A percentile compares a stretch with the other conserved stretches of the same genome.
phyloP scores from a whole-genome alignment of 768 basidiomycete species.

The Tricholoma bakamatsutake region DNA sequence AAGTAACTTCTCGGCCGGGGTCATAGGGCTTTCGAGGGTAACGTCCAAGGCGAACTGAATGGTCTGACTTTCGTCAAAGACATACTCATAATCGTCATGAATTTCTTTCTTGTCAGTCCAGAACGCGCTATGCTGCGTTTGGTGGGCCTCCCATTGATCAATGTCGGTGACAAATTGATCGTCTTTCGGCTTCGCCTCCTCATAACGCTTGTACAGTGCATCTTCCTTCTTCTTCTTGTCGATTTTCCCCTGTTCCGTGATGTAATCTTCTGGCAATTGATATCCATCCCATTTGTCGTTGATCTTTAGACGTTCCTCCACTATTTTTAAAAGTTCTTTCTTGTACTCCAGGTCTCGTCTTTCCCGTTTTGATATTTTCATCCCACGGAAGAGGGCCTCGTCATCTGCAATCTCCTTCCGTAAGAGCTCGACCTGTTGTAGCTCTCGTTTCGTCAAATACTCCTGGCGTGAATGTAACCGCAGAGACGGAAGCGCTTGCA shows the following conservation, averaged over 20 bases:
- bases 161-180: constrained; percentile 95
- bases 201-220: constrained; percentile 89
- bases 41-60: constrained; percentile 92
- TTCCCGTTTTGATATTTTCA: constrained; percentile 86
- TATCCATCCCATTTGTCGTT: constrained; percentile 97
- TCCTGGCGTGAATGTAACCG: constrained; percentile 90
- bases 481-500: constrained; percentile 57
- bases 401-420: constrained; percentile 93
- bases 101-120: constrained; percentile 79
- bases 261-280: constrained; percentile 93
- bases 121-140: constrained; percentile 86
- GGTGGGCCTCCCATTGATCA: constrained; percentile 95
- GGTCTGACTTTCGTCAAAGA: constrained; percentile 96
- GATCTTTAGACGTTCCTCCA: constrained; percentile 91
- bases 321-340: constrained; percentile 86
- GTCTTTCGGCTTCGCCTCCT: constrained; percentile 87
- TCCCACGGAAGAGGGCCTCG: constrained; percentile 83
- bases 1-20: constrained; percentile 78
- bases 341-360: constrained; percentile 78
- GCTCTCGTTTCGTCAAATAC: constrained; percentile 94
- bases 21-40: constrained; percentile 53
- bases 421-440: constrained; percentile 91
- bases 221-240: constrained; percentile 95
- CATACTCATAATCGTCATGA: constrained; percentile 90
- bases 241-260: constrained; percentile 97